phyloP scores from a whole-genome alignment of 1,139 yeast species.

The Hyphopichia wangnamkhiaoensis region DNA sequence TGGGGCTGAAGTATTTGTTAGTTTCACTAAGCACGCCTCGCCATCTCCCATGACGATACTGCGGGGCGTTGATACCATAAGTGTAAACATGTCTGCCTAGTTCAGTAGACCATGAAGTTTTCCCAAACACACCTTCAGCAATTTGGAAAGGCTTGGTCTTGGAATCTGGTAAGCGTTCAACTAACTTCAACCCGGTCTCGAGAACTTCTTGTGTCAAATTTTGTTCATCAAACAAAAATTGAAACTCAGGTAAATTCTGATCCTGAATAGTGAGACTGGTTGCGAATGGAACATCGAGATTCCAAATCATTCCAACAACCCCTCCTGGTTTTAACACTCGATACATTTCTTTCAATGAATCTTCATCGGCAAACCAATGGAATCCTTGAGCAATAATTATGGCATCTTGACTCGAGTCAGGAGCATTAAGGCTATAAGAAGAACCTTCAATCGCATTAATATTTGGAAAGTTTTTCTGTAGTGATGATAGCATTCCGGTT shows the following conservation, averaged over 20 bases:
- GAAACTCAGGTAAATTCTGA: constrained; percentile 9
- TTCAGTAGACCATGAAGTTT: constrained; percentile 24
- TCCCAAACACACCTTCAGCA: constrained; percentile 4
- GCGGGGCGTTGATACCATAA: constrained; percentile 51
- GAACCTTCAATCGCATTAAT: constrained; percentile 42
- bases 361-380: constrained; percentile 64
- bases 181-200: constrained; percentile 2
- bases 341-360: constrained; percentile 49
- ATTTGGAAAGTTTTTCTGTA: constrained; percentile 49
- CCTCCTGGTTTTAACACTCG: constrained; percentile 54
- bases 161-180: neutral
- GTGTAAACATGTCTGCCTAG: constrained; percentile 27
- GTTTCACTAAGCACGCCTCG: constrained; percentile 33
- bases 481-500: constrained; percentile 56
- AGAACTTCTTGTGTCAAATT: constrained; percentile 3
- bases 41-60: constrained; percentile 58
- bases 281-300: constrained; percentile 45
- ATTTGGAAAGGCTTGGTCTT: constrained; percentile 8
- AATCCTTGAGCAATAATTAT: constrained; percentile 66
- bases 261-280: neutral
- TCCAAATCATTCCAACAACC: constrained; percentile 61
- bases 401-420: constrained; percentile 48
- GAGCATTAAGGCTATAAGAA: constrained; percentile 51
- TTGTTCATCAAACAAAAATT: constrained; percentile 13
- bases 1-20: constrained; percentile 23